Evolutionary conservation across 2,329 filamentous ascomycete genomes (phyloP).

Genomic region (Moelleriella libera): DNA sequence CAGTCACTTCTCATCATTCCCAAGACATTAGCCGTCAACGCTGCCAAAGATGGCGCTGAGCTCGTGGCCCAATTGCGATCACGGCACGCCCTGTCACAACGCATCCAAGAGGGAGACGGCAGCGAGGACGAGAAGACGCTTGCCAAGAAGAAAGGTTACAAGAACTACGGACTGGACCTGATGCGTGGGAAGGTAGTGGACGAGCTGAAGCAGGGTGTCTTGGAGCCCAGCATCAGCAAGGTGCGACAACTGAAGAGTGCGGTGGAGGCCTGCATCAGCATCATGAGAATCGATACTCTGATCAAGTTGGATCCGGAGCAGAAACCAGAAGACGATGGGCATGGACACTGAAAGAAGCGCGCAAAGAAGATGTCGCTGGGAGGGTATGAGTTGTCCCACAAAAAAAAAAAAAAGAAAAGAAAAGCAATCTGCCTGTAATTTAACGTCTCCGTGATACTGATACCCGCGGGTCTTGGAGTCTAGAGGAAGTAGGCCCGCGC

Average conservation of each 20-base stretch:
- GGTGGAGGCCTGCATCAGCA: constrained; percentile 95
- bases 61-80: constrained; percentile 91
- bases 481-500: no score
- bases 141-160: constrained; percentile 91
- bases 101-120: constrained; percentile 71
- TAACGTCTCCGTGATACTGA: no score
- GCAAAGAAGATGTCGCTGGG: no score
- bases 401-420: neutral
- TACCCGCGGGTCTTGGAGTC: no score
- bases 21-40: constrained; percentile 94
- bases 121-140: constrained; percentile 79
- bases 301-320: constrained; percentile 95
- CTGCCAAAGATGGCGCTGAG: constrained; percentile 90
- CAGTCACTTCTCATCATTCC: constrained; percentile 88
- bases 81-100: constrained; percentile 85
- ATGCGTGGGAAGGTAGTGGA: constrained; percentile 82
- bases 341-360: constrained; percentile 50
- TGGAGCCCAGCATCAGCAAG: constrained; percentile 98
- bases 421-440: neutral
- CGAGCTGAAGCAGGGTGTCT: constrained; percentile 82
- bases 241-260: constrained; percentile 96
- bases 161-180: constrained; percentile 94
- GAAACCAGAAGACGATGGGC: constrained; percentile 57
- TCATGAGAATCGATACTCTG: constrained; percentile 98
- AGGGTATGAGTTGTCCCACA: neutral